Conservation (phyloP, 2,329 filamentous ascomycete genomes). For the Monilinia vaccinii-corymbosi region DNA sequence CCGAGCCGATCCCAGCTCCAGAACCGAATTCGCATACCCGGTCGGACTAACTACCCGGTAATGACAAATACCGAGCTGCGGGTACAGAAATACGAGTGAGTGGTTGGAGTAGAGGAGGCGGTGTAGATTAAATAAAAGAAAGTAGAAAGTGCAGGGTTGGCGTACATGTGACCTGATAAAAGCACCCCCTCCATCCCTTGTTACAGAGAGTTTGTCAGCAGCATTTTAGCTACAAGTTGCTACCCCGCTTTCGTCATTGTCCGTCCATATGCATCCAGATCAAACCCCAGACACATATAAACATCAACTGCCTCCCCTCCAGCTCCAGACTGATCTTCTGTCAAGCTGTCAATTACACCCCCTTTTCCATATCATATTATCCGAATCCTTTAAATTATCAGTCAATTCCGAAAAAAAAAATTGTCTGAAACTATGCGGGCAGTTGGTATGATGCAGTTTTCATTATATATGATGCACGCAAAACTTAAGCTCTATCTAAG, state of each 20-base stretch:
- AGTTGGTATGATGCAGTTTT: slow-evolving; percentile 25
- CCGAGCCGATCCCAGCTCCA: too few relatives aligned
- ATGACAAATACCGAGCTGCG: not conserved
- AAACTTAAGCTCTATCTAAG: not conserved
- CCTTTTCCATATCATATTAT: not conserved
- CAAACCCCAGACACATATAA: not conserved
- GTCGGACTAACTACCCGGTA: not conserved
- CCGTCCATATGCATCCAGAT: slow-evolving; percentile 2
- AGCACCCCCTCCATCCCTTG: not conserved
- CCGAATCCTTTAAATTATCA: not conserved
- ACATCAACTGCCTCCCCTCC: not conserved
- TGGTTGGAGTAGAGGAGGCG: too few relatives aligned
- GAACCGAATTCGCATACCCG: too few relatives aligned
- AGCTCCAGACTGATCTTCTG: not conserved
- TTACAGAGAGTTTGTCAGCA: slow-evolving; percentile 5
- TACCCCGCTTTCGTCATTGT: slow-evolving; percentile 14
- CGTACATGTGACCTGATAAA: too few relatives aligned
- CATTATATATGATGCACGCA: not conserved
- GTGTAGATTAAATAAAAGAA: too few relatives aligned
- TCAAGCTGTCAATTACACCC: not conserved
- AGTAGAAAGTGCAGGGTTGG: too few relatives aligned
- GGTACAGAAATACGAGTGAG: too few relatives aligned
- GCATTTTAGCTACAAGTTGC: slow-evolving; percentile 11
- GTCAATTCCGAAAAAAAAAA: slow-evolving; percentile 7
- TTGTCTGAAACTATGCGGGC: slow-evolving; percentile 25